Base-by-base conservation (phyloP, 768 basidiomycete species). In the Tylopilus plumbeoviolaceoides region DNA sequence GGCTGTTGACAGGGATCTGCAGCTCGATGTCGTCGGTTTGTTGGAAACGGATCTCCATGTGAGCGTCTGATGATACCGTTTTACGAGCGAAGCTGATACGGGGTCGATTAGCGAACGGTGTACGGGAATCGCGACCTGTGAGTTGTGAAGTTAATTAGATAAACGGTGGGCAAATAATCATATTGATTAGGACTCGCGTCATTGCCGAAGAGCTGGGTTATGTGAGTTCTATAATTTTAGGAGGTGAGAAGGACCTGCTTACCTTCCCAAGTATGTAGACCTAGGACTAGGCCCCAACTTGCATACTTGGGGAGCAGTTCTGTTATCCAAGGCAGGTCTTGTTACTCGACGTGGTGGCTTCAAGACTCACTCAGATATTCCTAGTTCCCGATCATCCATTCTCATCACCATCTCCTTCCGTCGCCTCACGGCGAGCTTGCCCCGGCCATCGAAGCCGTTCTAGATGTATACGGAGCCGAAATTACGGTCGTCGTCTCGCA, bases 111-210 rank as follows among this genome's bases (percentile, higher is more conserved):
- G 78, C 79, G 85, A 4, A 74, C 81, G 33, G 83, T 85, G 12
- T 94, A 87, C 60, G 93, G 93, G 3, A 89, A 90, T 61, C 82
- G 92, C 31, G 93, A 95, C 66, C 62, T 95, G 87, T 89, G 62
- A 64, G 77, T 70, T 15, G 11, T 18, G 11, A 11, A 18, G 5
- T 6, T 21, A 5, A 20, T 45, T 25, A 14, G 7, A 21, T 25
- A 33, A 21, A 17, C 14, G 23, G n/a, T 3, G n/a, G 17, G n/a
- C n/a, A n/a, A n/a, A n/a, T n/a, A n/a, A n/a, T n/a, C 44, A 50
- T 36, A 11, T 36, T 27, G 38, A 30, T 52, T 21, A 91, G 89
- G 48, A 91, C 91, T 6, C 82, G 91, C 28, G 77, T 89, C 11
- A 78, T 84, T 28, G 79, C 81, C 0, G 86, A 93, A 64, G 86